These are phyloP conservation scores for Hydnomerulius pinastri DNA, from an alignment of 768 basidiomycete species.

Conservation along the genomic window DNA sequence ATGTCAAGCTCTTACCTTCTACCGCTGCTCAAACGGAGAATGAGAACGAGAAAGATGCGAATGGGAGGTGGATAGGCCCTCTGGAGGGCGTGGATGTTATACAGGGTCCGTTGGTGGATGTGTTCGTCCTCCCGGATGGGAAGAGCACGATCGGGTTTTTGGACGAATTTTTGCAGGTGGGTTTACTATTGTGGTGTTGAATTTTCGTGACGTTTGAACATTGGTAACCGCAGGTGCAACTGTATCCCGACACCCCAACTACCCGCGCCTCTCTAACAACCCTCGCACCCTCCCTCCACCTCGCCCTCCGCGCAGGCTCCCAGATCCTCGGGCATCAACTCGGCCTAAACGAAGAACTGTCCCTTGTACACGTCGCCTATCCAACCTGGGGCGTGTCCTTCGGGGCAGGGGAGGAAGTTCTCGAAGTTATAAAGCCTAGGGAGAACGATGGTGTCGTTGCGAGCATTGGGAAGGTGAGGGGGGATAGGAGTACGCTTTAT, in stretches of 20 bases:
- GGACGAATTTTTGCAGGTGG: slow-evolving; percentile 77
- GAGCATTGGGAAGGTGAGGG: slow-evolving; percentile 80
- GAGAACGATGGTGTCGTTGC: slow-evolving; percentile 56
- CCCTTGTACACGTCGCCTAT: slow-evolving; percentile 50
- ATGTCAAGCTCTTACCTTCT: slow-evolving; percentile 36
- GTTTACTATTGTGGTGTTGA: slow-evolving; percentile 13
- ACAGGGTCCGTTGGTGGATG: slow-evolving; percentile 58
- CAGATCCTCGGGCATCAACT: slow-evolving; percentile 63
- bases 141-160: slow-evolving; percentile 62
- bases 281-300: slow-evolving; percentile 48
- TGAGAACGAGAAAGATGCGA: slow-evolving; percentile 1
- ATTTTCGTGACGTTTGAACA: background rate
- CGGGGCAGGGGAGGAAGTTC: slow-evolving; percentile 57
- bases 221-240: slow-evolving; percentile 45
- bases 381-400: slow-evolving; percentile 69
- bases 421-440: slow-evolving; percentile 48
- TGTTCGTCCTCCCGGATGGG: slow-evolving; percentile 50
- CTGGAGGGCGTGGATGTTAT: slow-evolving; percentile 65
- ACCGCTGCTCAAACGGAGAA: background rate
- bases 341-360: slow-evolving; percentile 41
- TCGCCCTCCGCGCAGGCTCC: slow-evolving; percentile 54
- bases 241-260: slow-evolving; percentile 63
- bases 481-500: slow-evolving; percentile 86
- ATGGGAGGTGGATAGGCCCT: slow-evolving; percentile 30
- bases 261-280: slow-evolving; percentile 46